Base-by-base conservation (phyloP, 2,329 filamentous ascomycete genomes). In the Fusarium udum region DNA sequence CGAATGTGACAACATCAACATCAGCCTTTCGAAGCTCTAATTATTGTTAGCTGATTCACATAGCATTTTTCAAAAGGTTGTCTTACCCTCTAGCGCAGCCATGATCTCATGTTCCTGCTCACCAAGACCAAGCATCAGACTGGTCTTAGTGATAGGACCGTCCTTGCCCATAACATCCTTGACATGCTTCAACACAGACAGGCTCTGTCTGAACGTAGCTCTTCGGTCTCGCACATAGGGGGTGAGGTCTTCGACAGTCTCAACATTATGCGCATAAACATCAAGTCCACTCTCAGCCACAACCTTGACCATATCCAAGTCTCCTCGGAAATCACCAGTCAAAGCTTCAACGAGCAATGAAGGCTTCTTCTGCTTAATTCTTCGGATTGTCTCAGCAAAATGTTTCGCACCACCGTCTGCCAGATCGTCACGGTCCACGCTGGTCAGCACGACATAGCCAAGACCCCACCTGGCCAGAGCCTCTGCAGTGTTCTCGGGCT, bases 1-100 rank as follows among this genome's bases (percentile, higher is more conserved):
- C 96, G 77, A 99, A 99, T 0, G 96, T 99, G 65, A 99, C 95
- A 18, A 99, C 94, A 77, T 99, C 96, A 51, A 98, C 95, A 68
- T 93, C 86, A 65, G 91, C 89, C 74, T 91, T 91, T 65, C 96
- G 90, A 18, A 99, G 88, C 81, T 97, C 93, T 90, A 40, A 16
- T 26, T 26, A 26, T 11, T 43, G 59, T 77, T 73, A 78, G 75
- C 36, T 48, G 31, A 31, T 26, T 46, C 52, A 10, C 31, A 32
- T 59, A 13, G 7, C 15, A 48, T 22, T 18, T 42, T n/a, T 22
- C 63, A 11, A 51, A 55, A 10, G 28, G 34, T 26, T 67, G 14
- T 77, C 84, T 77, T 84, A 92, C 91, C 90, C 81, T 87, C 89
- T 67, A 98, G 83, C 2, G 95, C 90, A 72, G 93, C 90, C 89